These are phyloP conservation scores for Auriscalpium microsporum DNA, from an alignment of 768 basidiomycete species.

Conservation along the genomic window DNA sequence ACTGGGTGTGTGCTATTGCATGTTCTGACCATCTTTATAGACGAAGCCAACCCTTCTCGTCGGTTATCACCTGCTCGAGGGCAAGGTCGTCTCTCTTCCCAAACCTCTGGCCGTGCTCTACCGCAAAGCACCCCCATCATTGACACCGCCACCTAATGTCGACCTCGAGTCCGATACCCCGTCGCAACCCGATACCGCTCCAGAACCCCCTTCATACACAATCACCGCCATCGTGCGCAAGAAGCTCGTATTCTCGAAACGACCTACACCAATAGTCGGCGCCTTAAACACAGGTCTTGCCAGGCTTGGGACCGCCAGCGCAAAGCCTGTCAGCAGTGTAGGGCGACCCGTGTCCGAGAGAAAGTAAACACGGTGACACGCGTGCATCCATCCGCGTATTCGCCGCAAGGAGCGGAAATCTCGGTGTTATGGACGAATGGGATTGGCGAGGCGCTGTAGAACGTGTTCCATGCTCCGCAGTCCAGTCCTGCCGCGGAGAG, in stretches of 20 bases:
- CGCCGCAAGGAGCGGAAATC: too few relatives aligned
- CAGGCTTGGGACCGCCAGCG: neutral
- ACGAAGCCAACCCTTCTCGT: conserved; percentile 73
- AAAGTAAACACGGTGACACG: too few relatives aligned
- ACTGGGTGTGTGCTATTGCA: neutral
- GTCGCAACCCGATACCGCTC: conserved; percentile 13
- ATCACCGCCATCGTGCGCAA: conserved; percentile 65
- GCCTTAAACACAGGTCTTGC: neutral
- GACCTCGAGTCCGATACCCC: conserved; percentile 17
- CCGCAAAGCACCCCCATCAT: conserved; percentile 19
- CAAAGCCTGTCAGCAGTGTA: neutral
- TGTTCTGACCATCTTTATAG: conserved; percentile 26
- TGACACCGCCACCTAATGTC: conserved; percentile 1
- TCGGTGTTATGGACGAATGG: too few relatives aligned
- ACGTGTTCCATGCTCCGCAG: too few relatives aligned
- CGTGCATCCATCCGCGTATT: too few relatives aligned
- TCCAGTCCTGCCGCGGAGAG: too few relatives aligned
- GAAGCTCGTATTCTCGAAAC: conserved; percentile 77
- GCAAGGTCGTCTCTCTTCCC: conserved; percentile 63
- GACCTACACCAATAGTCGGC: conserved; percentile 65
- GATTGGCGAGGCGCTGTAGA: too few relatives aligned
- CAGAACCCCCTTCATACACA: conserved; percentile 19
- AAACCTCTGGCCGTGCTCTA: conserved; percentile 79
- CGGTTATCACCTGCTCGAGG: conserved; percentile 88
- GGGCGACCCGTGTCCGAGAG: too few relatives aligned